phyloP scores from a whole-genome alignment of 1,139 yeast genomes.

The Geotrichum restrictum region DNA sequence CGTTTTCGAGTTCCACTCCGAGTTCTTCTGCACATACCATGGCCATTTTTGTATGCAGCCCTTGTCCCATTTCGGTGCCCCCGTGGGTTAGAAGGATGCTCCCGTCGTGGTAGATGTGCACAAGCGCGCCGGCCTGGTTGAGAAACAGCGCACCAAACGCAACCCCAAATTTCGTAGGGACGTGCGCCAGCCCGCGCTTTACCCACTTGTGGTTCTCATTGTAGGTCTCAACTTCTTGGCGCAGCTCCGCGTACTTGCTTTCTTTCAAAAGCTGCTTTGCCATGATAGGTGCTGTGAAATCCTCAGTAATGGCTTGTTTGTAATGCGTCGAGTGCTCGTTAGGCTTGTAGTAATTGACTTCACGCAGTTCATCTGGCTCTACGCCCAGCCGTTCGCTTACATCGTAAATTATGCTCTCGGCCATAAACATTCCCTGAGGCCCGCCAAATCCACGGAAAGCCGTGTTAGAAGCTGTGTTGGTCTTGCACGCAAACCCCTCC shows the following conservation, averaged over 20 bases:
- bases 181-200: constrained; percentile 45
- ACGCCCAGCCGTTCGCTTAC: constrained; percentile 41
- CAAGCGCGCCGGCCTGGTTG: constrained; percentile 48
- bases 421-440: constrained; percentile 47
- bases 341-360: constrained; percentile 38
- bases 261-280: constrained; percentile 39
- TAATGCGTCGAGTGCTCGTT: constrained; percentile 41
- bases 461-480: constrained; percentile 47
- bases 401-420: constrained; percentile 42
- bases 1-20: constrained; percentile 40
- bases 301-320: constrained; percentile 43
- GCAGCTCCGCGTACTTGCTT: constrained; percentile 37
- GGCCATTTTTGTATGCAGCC: constrained; percentile 47
- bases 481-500: constrained; percentile 42
- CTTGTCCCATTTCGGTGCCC: constrained; percentile 51
- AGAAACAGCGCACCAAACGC: constrained; percentile 45
- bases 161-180: constrained; percentile 47
- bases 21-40: constrained; percentile 46
- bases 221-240: constrained; percentile 41
- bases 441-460: constrained; percentile 50
- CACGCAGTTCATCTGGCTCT: constrained; percentile 42
- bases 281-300: constrained; percentile 41
- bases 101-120: constrained; percentile 47
- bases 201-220: constrained; percentile 43
- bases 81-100: constrained; percentile 45